Evolutionary conservation across 148 eudicot species (phyloP), one percentile per base, ranked within the genome.

Genomic region (Chenopodium suecicum): DNA sequence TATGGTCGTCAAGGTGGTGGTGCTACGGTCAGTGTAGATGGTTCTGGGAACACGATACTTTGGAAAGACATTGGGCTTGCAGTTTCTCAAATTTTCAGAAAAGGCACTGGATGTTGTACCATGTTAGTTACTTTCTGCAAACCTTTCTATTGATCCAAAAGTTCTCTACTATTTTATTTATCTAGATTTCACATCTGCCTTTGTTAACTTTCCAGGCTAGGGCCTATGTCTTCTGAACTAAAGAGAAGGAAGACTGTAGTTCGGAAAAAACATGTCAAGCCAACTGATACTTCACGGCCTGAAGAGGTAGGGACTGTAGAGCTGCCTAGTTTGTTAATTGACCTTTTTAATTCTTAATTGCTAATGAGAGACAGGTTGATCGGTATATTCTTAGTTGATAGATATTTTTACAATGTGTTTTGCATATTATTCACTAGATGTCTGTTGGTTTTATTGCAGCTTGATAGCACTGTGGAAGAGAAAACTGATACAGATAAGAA

Each of bases 401-500:
- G 54, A 60, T 46, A 32, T 56, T 1, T 0, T 47, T 79, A 47
- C 34, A 23, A 32, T 44, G 10, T 63, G 19, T 62, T 81, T 63
- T 69, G 23, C 70, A 56, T 64, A 19, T 69, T 22, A 19, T 79
- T 54, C 12, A 68, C 44, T n/a, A 54, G 64, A 74, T 74, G 32
- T 25, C 25, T 74, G 9, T 74, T n/a, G 29, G 22, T 70, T 82
- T 41, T 70, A 74, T 32, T 89, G 89, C 95, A 96, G 98, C 94
- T 96, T 76, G 89, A 87, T 65, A 87, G 83, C 74, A 80, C 74
- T 54, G 69, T 80, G 70, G 92, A 92, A 79, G 97, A 92, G 82
- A 91, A 81, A 86, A 92, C 97, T 22, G 99, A 94, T 79, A 96
- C 99, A 0, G 97, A 96, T 70, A 92, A 91, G 81, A 96, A 96